Evolutionary conservation across 2,329 filamentous ascomycete species (phyloP).

Genomic region (Penicillium sp.): DNA sequence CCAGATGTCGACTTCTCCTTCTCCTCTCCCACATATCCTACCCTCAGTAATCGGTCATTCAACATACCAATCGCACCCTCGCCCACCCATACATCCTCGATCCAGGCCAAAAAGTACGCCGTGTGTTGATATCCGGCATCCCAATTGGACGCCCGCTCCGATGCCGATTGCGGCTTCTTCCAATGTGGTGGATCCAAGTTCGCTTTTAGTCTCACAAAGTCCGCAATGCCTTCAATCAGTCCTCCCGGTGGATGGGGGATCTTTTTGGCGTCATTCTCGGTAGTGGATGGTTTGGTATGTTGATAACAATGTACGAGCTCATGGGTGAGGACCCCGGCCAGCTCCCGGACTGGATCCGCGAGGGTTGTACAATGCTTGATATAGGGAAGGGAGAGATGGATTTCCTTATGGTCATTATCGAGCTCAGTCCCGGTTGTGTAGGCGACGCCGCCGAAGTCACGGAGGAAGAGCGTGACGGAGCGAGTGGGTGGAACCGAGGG

Average conservation of each 20-base stretch:
- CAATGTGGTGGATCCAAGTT: slow-evolving; percentile 81
- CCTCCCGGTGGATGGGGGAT: slow-evolving; percentile 63
- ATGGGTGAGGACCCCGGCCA: slow-evolving; percentile 83
- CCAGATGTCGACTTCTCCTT: slow-evolving; percentile 6
- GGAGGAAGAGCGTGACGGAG: slow-evolving; percentile 81
- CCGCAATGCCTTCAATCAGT: slow-evolving; percentile 86
- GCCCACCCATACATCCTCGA: slow-evolving; percentile 73
- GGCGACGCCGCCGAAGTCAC: slow-evolving; percentile 80
- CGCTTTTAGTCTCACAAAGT: slow-evolving; percentile 83
- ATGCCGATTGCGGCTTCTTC: slow-evolving; percentile 57
- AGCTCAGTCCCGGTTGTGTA: slow-evolving; percentile 83
- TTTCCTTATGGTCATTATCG: slow-evolving; percentile 87
- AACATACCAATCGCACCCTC: slow-evolving; percentile 66
- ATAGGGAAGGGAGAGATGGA: slow-evolving; percentile 83
- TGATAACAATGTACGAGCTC: slow-evolving; percentile 97
- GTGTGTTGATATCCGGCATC: slow-evolving; percentile 89
- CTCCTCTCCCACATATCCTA: slow-evolving; percentile 41
- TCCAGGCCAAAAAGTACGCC: slow-evolving; percentile 85
- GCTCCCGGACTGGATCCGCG: slow-evolving; percentile 57
- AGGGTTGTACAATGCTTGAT: slow-evolving; percentile 50
- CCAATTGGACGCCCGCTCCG: slow-evolving; percentile 67
- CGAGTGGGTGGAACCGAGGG: slow-evolving; percentile 66
- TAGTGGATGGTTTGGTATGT: slow-evolving; percentile 66
- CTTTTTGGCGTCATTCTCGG: slow-evolving; percentile 19
- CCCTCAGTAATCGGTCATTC: slow-evolving; percentile 42